Conservation (phyloP, 257 asterid species). For the Salvia hispanica region DNA sequence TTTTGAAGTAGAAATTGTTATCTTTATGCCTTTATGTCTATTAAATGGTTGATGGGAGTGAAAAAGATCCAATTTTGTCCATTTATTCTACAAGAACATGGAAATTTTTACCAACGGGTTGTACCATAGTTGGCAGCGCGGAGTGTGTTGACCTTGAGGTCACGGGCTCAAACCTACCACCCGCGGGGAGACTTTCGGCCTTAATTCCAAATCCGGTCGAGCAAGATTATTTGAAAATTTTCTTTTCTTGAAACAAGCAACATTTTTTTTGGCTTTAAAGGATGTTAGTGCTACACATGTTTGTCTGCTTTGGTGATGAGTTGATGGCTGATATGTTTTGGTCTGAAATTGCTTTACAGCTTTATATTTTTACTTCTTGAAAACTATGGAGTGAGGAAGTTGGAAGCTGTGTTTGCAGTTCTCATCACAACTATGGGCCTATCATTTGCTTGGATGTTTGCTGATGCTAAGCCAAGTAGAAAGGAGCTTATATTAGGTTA, state of each 20-base stretch:
- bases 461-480: slow-evolving; percentile 79
- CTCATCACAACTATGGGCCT: slow-evolving; percentile 90
- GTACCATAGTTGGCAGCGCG: no score
- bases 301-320: slow-evolving; percentile 31
- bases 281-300: slow-evolving; percentile 21
- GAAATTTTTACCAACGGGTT: no score
- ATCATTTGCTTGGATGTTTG: slow-evolving; percentile 99
- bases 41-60: slow-evolving; percentile 15
- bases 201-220: no score
- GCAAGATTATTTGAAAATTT: background rate
- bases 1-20: slow-evolving; percentile 16
- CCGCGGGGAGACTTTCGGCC: no score
- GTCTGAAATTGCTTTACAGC: slow-evolving; percentile 51
- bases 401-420: slow-evolving; percentile 96
- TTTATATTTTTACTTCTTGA: slow-evolving; percentile 92
- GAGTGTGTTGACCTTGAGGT: no score
- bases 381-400: slow-evolving; percentile 98
- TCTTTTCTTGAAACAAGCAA: slow-evolving; percentile 12
- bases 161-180: no score
- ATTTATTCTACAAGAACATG: background rate
- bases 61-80: slow-evolving; percentile 24
- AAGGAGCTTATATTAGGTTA: slow-evolving; percentile 76
- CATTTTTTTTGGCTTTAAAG: slow-evolving; percentile 20
- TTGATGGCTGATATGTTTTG: slow-evolving; percentile 29
- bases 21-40: slow-evolving; percentile 23